Evolutionary conservation across 192 early-diverging fungal species (phyloP), one percentile per base, ranked within the genome.

Genomic region (Kickxella alabastrina): DNA sequence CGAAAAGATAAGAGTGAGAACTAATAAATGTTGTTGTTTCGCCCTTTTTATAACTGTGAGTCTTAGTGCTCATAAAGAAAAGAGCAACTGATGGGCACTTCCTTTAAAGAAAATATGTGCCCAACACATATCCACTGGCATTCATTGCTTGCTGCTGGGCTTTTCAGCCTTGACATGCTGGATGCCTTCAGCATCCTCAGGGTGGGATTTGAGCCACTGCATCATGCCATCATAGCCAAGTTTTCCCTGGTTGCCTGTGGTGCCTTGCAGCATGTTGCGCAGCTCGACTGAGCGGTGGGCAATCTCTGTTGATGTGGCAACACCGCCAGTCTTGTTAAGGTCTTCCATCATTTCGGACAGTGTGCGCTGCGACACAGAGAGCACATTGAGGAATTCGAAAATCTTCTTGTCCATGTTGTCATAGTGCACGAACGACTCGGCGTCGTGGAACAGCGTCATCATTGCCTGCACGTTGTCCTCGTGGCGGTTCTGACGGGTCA

Each of bases 191-290:
- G 48, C 57, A 21, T 60, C 49, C 13, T 50, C 64, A 9, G 64
- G 52, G 35, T 73, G 63, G 14, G 39, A 35, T 10, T 73, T 50
- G 9, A 62, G 49, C 69, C 69, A 73, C 26, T 52, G 25, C 15
- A 78, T 65, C 61, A 92, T 87, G 13, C 88, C 88, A 23, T 88
- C 85, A 35, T 65, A 46, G 39, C 70, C 69, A 56, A 83, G 85
- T 47, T 89, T 79, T 32, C 62, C 54, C 15, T 79, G 39, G 49
- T 79, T 71, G 26, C 72, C 72, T 0, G 60, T 52, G 17, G 72
- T 64, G 28, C 72, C 72, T 51, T 64, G 55, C 37, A 75, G 52
- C 9, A 42, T 57, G 49, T 75, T 62, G 43, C 57, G 54, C 34
- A 75, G 54, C 46, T 75, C 52, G 9, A 44, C 34, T 0, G 65